Base-by-base conservation (phyloP, 73 alveolate genomes). In the Paramecium sexaurelia region DNA sequence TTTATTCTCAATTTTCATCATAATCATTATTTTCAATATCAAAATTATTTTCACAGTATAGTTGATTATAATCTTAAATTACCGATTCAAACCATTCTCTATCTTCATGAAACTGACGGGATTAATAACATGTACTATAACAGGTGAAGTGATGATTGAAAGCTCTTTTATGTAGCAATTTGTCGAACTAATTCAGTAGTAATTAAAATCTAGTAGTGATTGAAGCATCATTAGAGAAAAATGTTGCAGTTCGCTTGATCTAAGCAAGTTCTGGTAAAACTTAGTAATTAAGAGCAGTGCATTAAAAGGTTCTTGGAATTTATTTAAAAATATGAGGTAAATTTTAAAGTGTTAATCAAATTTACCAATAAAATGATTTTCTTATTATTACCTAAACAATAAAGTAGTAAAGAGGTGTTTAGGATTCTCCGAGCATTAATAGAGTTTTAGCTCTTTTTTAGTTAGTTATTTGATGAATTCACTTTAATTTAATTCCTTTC, bases 91-190 rank as follows among this genome's bases (percentile, higher is more conserved):
- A n/a, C n/a, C n/a, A 66, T 91, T 91, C 95, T n/a, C 92, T 73
- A 1, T 71, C 27, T 55, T 83, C 93, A 91, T 40, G 47, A 29
- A 93, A 93, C 51, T 91, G n/a, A n/a, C n/a, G n/a, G n/a, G n/a
- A n/a, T n/a, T 93, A 22, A 90, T 93, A 17, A 91, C 95, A 51
- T 7, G 84, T 39, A 35, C 45, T 45, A 47, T 90, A 17, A 83
- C 91, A 51, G n/a, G n/a, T n/a, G n/a, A n/a, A n/a, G n/a, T n/a
- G n/a, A n/a, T n/a, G n/a, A n/a, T n/a, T n/a, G n/a, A 85, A 92
- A 20, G 95, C 94, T 29, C 92, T 35, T 92, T 92, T 92, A 1
- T 3, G 85, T 86, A 55, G 86, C 0, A 92, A 2, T 56, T 26
- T 8, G 57, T 92, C 94, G 29, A 7, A 57, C 19, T 57, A 2